Evolutionary conservation across 2,329 filamentous ascomycete species (phyloP).

Genomic region (Pseudonectria foliicola): DNA sequence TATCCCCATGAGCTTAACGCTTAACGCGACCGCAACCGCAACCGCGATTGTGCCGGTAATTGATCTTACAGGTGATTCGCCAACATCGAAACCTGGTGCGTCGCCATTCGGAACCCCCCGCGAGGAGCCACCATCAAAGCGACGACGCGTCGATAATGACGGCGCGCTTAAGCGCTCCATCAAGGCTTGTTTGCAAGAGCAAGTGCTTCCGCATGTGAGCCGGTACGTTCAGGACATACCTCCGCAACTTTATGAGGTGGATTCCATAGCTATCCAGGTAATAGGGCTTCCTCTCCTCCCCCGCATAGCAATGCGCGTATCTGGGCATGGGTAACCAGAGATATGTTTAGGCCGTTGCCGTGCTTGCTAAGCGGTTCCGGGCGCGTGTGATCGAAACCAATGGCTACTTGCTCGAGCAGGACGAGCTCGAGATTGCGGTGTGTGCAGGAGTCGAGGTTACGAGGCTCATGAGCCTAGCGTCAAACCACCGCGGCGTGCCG

Average conservation of each 20-base stretch:
- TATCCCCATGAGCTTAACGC: slow-evolving; percentile 20
- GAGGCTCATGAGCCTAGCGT: slow-evolving; percentile 13
- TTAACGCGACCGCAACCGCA: slow-evolving; percentile 18
- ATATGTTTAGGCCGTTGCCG: slow-evolving; percentile 13
- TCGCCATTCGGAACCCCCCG: slow-evolving; percentile 4
- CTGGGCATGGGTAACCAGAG: slow-evolving; percentile 4
- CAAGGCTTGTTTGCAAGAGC: slow-evolving; percentile 20
- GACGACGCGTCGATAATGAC: slow-evolving; percentile 20
- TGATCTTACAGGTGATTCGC: slow-evolving; percentile 21
- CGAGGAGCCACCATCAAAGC: slow-evolving; percentile 25
- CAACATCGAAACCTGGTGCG: slow-evolving; percentile 4
- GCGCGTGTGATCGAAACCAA: slow-evolving; percentile 16
- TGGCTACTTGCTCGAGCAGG: slow-evolving; percentile 9
- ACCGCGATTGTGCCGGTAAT: slow-evolving; percentile 20
- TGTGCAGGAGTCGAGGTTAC: slow-evolving; percentile 14
- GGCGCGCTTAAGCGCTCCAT: slow-evolving; percentile 11
- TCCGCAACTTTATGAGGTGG: slow-evolving; percentile 12
- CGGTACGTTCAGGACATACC: slow-evolving; percentile 19
- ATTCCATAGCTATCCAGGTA: slow-evolving; percentile 27
- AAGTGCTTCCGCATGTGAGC: slow-evolving; percentile 28
- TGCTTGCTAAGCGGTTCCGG: slow-evolving; percentile 17
- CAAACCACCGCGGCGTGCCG: slow-evolving; percentile 6
- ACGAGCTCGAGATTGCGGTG: slow-evolving; percentile 12
- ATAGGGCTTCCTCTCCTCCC: background rate
- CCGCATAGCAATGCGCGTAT: background rate